Base-by-base conservation (phyloP, 257 asterid genomes). In the Sherardia arvensis region DNA sequence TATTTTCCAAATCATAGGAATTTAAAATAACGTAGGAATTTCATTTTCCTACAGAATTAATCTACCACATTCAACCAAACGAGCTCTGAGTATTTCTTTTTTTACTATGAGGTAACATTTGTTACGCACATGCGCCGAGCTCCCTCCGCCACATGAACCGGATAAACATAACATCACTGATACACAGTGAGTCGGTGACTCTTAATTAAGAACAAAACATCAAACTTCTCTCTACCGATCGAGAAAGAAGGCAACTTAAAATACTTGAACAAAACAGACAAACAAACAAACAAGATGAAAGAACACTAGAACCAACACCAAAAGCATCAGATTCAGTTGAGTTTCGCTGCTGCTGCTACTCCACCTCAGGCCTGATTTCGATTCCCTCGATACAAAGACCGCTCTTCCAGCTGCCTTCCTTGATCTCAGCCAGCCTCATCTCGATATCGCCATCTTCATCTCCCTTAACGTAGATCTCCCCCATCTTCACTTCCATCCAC, bases 401-500 rank as follows among this genome's bases (percentile, higher is more conserved):
- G 27, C 80, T 59, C 81, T 93, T 93, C 95, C 88, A 79, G 43
- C 74, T 43, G 20, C 88, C 84, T 1, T 66, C 77, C n/a, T 70
- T 80, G 54, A 87, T 80, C 75, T 80, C 91, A 79, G 28, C 57
- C 73, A 83, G 60, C 68, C 74, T 73, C 64, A 83, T 71, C 63
- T 82, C 88, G 64, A 90, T n/a, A 56, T 84, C 91, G 7, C 65
- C 75, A 27, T 74, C 90, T 58, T 83, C 47, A 0, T 74, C 83
- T 25, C 70, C 84, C 64, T 73, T 49, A 7, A 85, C 81, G 28
- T 70, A 78, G 20, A 66, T 73, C 70, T 83, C 94, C 14, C 97
- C 99, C 78, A 93, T 66, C 65, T 84, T 85, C 9, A 83, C 84
- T 66, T 93, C 99, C 80, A 77, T 73, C 97, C 96, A 93, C 20